These are phyloP conservation scores for Claviceps purpurea DNA, from an alignment of 2,329 filamentous ascomycete species.

Conservation along the genomic window DNA sequence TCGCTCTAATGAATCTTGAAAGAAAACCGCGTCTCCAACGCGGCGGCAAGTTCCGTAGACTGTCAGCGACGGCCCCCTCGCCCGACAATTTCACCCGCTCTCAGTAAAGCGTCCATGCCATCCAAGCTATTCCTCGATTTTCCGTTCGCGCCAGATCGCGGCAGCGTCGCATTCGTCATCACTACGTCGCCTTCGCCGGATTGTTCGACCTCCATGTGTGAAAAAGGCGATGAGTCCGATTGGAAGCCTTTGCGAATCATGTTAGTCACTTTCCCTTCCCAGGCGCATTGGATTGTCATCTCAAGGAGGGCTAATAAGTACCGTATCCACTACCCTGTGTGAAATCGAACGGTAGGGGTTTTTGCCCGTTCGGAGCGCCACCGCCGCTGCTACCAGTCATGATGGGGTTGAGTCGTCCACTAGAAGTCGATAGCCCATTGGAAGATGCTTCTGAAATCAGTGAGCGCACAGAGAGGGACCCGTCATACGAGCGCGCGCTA, in stretches of 20 bases:
- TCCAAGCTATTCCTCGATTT: conserved; percentile 27
- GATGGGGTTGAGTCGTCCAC: conserved; percentile 8
- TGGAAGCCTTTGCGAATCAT: conserved; percentile 18
- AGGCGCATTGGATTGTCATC: conserved; percentile 2
- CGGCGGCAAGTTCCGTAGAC: not conserved
- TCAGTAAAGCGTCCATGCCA: conserved; percentile 44
- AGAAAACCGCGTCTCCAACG: not conserved
- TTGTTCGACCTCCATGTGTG: conserved; percentile 18
- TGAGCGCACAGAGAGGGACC: conserved; percentile 40
- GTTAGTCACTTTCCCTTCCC: conserved; percentile 15
- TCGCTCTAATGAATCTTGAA: not conserved
- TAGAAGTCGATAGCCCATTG: conserved; percentile 5
- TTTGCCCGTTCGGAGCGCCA: conserved; percentile 13
- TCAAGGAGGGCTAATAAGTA: conserved; percentile 11
- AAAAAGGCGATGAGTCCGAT: conserved; percentile 18
- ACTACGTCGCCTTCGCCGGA: conserved; percentile 17
- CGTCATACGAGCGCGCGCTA: conserved; percentile 30
- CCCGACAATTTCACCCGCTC: conserved; percentile 46
- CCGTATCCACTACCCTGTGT: conserved; percentile 20
- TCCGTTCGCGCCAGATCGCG: conserved; percentile 6
- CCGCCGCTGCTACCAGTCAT: not conserved
- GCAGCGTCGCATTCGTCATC: conserved; percentile 15
- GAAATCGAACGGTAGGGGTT: conserved; percentile 11
- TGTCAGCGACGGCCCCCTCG: conserved; percentile 19
- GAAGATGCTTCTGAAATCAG: conserved; percentile 30